Conservation (phyloP, 2,329 filamentous ascomycete genomes). For the Colletotrichum sp. region DNA sequence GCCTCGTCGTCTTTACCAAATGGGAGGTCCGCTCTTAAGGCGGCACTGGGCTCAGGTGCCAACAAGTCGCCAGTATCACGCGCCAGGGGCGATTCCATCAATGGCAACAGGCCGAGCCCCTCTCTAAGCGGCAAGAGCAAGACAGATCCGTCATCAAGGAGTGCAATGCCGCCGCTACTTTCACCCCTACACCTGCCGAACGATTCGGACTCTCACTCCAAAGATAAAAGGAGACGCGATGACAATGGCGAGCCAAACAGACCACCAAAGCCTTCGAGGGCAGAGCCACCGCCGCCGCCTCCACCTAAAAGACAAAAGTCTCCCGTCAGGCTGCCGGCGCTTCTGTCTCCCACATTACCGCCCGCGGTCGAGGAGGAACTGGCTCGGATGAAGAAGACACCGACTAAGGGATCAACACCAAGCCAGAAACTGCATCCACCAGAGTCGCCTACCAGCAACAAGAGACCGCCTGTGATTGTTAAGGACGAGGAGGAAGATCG, state of each 20-base stretch:
- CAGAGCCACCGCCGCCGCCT: slow-evolving; percentile 24
- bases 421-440: slow-evolving; percentile 29
- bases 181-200: slow-evolving; percentile 56
- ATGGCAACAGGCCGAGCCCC: slow-evolving; percentile 42
- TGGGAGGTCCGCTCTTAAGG: slow-evolving; percentile 39
- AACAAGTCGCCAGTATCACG: slow-evolving; percentile 42
- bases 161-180: slow-evolving; percentile 54
- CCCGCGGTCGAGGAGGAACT: slow-evolving; percentile 54
- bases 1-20: slow-evolving; percentile 36
- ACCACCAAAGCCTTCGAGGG: slow-evolving; percentile 12
- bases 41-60: slow-evolving; percentile 26
- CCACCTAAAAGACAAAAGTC: slow-evolving; percentile 43
- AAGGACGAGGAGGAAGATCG: slow-evolving; percentile 36
- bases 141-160: slow-evolving; percentile 38
- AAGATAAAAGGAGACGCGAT: slow-evolving; percentile 31
- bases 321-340: slow-evolving; percentile 46
- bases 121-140: slow-evolving; percentile 41
- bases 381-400: slow-evolving; percentile 35
- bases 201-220: slow-evolving; percentile 29
- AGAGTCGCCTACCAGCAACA: slow-evolving; percentile 36
- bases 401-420: slow-evolving; percentile 22
- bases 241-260: slow-evolving; percentile 20
- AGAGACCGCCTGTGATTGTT: slow-evolving; percentile 25
- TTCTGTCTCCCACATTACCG: slow-evolving; percentile 63
- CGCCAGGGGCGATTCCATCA: slow-evolving; percentile 43